Evolutionary conservation across 2,329 filamentous ascomycete species (phyloP).

Genomic region (Verticillium longisporum): DNA sequence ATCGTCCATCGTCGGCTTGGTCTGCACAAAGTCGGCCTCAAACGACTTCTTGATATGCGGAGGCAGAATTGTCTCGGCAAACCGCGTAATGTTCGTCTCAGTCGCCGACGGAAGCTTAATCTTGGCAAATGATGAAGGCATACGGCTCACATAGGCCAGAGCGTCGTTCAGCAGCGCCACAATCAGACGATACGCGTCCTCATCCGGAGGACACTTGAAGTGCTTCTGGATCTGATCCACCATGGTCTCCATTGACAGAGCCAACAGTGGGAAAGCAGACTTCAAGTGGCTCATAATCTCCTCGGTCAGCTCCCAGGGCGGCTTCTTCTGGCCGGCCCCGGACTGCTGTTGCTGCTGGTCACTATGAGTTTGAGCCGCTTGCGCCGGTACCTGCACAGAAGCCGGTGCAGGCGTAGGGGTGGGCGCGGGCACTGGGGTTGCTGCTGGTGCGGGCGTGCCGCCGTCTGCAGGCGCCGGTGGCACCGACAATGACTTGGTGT

Average conservation of each 20-base stretch:
- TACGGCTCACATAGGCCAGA: slow-evolving; percentile 82
- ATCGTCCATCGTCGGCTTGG: slow-evolving; percentile 95
- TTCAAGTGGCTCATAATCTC: slow-evolving; percentile 94
- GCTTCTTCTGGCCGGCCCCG: slow-evolving; percentile 52
- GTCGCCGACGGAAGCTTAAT: slow-evolving; percentile 86
- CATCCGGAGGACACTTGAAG: slow-evolving; percentile 97
- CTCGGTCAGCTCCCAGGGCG: slow-evolving; percentile 93
- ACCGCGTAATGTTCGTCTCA: slow-evolving; percentile 92
- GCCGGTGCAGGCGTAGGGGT: not conserved
- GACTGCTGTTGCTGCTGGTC: slow-evolving; percentile 12
- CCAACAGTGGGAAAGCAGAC: slow-evolving; percentile 91
- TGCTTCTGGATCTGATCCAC: slow-evolving; percentile 98
- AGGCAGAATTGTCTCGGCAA: slow-evolving; percentile 92
- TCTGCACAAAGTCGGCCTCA: slow-evolving; percentile 90
- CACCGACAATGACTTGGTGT: slow-evolving; percentile 12
- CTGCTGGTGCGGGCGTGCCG: not conserved
- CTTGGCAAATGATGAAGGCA: slow-evolving; percentile 78
- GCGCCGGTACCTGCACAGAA: not conserved
- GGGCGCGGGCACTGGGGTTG: not conserved
- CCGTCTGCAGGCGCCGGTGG: not conserved
- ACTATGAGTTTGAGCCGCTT: slow-evolving; percentile 10
- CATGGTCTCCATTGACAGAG: slow-evolving; percentile 98
- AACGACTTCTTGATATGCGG: slow-evolving; percentile 94
- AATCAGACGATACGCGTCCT: slow-evolving; percentile 94
- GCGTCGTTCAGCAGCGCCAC: slow-evolving; percentile 97